phyloP scores from a whole-genome alignment of 331 rosid species.

The Arachis monticola region DNA sequence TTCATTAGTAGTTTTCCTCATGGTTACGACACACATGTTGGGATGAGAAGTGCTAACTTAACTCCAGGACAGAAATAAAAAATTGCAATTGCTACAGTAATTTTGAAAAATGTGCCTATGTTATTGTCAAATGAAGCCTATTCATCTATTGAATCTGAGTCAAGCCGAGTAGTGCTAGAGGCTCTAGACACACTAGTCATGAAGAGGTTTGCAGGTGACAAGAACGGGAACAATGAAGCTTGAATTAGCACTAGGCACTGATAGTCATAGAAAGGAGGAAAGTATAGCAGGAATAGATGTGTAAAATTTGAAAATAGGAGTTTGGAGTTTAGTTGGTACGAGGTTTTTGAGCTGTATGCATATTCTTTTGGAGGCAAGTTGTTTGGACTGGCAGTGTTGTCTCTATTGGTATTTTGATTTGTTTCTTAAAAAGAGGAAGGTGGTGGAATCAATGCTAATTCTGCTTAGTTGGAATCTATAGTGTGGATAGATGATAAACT shows the following conservation, averaged over 20 bases:
- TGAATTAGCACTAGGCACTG: conserved; percentile 40
- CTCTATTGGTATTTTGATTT: conserved; percentile 73
- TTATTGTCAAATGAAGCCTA: conserved; percentile 95
- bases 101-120: conserved; percentile 94
- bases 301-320: conserved; percentile 65
- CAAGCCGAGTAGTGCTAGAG: conserved; percentile 98
- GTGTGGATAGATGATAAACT: conserved; percentile 49
- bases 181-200: conserved; percentile 66
- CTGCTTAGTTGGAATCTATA: conserved; percentile 52
- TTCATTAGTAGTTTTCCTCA: conserved; percentile 98
- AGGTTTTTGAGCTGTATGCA: conserved; percentile 56
- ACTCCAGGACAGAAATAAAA: conserved; percentile 99
- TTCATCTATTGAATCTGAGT: conserved; percentile 96
- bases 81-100: conserved; percentile 94
- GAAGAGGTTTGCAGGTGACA: too few relatives aligned
- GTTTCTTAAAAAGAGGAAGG: conserved; percentile 49
- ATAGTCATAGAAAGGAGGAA: conserved; percentile 48
- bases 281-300: conserved; percentile 50
- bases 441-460: conserved; percentile 52
- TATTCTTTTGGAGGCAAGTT: conserved; percentile 89
- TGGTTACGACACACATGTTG: conserved; percentile 98
- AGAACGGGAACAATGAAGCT: not conserved
- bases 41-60: conserved; percentile 98
- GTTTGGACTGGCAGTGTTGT: conserved; percentile 46
- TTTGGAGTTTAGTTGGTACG: conserved; percentile 58